A percentile compares a stretch with the other conserved stretches of the same genome.
Conservation (phyloP, 371 early-diverging fungal genomes). For the Umbelopsis sp. region DNA sequence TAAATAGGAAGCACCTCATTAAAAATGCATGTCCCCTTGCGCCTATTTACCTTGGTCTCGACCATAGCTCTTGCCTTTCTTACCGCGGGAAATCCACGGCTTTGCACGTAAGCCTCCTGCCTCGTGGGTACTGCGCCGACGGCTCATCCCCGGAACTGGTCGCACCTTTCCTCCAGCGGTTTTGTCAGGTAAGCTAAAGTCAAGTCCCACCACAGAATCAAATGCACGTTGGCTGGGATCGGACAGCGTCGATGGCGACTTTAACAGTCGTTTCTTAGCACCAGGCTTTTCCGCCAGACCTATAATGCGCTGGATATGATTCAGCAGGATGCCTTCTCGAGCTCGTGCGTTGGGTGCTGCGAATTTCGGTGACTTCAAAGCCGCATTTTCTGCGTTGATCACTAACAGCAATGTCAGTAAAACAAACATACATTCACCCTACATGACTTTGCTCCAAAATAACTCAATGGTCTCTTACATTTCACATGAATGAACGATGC, state of each 20-base stretch:
- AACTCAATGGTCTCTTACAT: conserved; percentile 34
- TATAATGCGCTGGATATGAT: conserved; percentile 45
- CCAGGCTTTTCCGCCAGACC: conserved; percentile 21
- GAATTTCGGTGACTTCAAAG: conserved; percentile 75
- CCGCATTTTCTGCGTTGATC: conserved; percentile 83
- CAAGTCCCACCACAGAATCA: conserved; percentile 25
- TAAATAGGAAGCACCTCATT: neutral
- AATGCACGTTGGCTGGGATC: conserved; percentile 25
- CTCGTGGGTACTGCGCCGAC: conserved; percentile 37
- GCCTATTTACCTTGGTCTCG: conserved; percentile 6
- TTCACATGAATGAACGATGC: conserved; percentile 68
- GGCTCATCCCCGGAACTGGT: conserved; percentile 33
- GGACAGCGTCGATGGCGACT: conserved; percentile 43
- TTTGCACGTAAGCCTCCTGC: conserved; percentile 17
- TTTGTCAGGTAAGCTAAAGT: neutral
- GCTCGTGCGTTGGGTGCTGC: conserved; percentile 60
- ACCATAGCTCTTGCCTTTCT: conserved; percentile 11
- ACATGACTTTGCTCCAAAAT: neutral
- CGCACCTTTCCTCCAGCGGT: conserved; percentile 22
- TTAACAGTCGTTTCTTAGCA: conserved; percentile 29
- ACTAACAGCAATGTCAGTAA: conserved; percentile 28
- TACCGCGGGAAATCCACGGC: conserved; percentile 9
- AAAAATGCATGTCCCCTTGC: no score
- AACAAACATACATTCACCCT: neutral
- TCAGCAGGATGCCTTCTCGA: conserved; percentile 58